Evolutionary conservation across 2,329 filamentous ascomycete species (phyloP).

Genomic region (Xylariaceae sp.): DNA sequence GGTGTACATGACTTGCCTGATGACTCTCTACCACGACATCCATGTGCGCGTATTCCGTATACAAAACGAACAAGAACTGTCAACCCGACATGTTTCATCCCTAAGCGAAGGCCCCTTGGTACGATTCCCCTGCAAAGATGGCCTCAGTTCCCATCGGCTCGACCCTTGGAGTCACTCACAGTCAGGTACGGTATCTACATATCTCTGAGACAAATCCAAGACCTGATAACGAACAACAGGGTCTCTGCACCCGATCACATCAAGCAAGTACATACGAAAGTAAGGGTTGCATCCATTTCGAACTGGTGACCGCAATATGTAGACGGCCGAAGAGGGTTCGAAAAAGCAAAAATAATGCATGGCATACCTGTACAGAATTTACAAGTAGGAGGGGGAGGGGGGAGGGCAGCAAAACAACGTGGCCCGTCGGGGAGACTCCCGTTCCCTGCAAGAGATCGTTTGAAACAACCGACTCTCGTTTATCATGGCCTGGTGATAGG

Average conservation of each 20-base stretch:
- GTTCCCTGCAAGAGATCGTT: neutral
- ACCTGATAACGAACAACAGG: no score
- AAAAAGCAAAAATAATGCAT: neutral
- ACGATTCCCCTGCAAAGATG: neutral
- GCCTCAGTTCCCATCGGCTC: neutral
- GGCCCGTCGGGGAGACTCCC: neutral
- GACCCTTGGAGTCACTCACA: neutral
- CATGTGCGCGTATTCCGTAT: no score
- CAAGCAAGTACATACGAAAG: no score
- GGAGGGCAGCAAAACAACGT: neutral
- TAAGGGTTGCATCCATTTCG: neutral
- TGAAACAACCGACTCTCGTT: neutral
- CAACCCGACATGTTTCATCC: neutral
- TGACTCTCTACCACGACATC: no score
- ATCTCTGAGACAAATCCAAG: no score
- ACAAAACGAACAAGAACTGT: no score
- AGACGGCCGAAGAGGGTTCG: neutral
- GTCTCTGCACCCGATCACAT: no score
- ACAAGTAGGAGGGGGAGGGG: no score
- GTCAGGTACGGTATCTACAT: no score
- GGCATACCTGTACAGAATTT: neutral
- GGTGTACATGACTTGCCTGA: neutral
- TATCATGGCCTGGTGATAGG: neutral
- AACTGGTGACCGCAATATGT: neutral
- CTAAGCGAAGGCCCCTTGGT: neutral